A percentile compares a stretch with the other conserved stretches of the same genome.
Evolutionary conservation across 2,329 filamentous ascomycete genomes (phyloP).

Genomic region (Thermomyces lanuginosus): DNA sequence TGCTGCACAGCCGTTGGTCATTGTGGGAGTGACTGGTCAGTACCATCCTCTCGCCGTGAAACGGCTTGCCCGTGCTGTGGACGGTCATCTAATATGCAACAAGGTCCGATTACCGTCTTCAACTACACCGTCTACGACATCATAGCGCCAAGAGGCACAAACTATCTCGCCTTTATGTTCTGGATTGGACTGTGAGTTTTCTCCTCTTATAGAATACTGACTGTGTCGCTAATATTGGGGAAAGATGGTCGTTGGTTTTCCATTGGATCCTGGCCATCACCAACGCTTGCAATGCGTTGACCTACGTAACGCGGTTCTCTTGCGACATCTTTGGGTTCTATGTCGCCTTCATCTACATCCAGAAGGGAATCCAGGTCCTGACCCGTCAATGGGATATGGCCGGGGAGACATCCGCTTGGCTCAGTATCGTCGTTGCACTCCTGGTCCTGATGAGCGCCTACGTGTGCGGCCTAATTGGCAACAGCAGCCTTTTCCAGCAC

Average conservation of each 20-base stretch:
- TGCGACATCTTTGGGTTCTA: constrained; percentile 94
- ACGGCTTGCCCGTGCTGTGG: too few relatives aligned
- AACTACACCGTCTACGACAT: constrained; percentile 92
- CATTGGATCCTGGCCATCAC: constrained; percentile 71
- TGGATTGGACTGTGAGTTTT: constrained; percentile 58
- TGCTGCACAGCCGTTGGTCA: constrained; percentile 71
- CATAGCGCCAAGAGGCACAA: constrained; percentile 56
- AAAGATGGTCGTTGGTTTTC: constrained; percentile 64
- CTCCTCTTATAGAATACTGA: not conserved
- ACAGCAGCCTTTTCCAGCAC: constrained; percentile 55
- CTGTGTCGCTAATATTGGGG: not conserved
- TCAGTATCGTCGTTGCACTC: constrained; percentile 59
- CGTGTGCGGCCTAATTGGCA: constrained; percentile 53
- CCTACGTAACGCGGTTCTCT: constrained; percentile 77
- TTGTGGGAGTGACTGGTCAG: constrained; percentile 69
- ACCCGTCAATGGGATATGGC: constrained; percentile 50
- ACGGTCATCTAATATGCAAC: constrained; percentile 8
- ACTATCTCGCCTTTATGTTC: constrained; percentile 80
- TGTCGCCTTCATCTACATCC: constrained; percentile 78
- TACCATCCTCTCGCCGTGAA: not conserved
- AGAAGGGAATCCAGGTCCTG: constrained; percentile 78
- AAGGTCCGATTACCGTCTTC: constrained; percentile 78
- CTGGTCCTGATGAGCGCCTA: constrained; percentile 67
- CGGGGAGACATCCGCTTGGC: constrained; percentile 50
- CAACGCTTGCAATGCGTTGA: constrained; percentile 76